phyloP scores from a whole-genome alignment of 2,329 filamentous ascomycete genomes.

The Beauveria pseudobassiana region DNA sequence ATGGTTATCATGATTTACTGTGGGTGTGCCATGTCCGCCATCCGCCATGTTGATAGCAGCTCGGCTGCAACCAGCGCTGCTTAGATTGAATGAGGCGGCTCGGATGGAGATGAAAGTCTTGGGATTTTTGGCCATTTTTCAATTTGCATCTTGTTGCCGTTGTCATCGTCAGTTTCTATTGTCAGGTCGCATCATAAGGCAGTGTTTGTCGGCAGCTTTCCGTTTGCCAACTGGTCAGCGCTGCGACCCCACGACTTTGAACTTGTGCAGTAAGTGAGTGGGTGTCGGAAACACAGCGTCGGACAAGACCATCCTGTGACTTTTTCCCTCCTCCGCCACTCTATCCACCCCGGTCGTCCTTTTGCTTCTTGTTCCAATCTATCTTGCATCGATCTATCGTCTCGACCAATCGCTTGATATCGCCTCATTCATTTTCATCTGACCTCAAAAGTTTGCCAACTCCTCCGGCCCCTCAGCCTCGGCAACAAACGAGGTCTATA shows the following conservation, averaged over 20 bases:
- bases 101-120: too few relatives aligned
- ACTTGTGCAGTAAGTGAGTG: not conserved
- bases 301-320: slow-evolving; percentile 4
- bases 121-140: too few relatives aligned
- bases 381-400: not conserved
- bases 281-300: not conserved
- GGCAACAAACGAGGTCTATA: not conserved
- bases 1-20: too few relatives aligned
- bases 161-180: too few relatives aligned
- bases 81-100: too few relatives aligned
- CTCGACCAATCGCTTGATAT: not conserved
- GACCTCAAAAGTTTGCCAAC: not conserved
- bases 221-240: not conserved
- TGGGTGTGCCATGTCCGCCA: too few relatives aligned
- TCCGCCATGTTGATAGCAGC: too few relatives aligned
- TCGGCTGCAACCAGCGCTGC: too few relatives aligned
- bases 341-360: not conserved
- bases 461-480: too few relatives aligned
- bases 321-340: not conserved
- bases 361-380: not conserved
- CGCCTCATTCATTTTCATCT: not conserved
- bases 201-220: not conserved
- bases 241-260: not conserved
- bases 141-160: too few relatives aligned
- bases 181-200: too few relatives aligned